phyloP scores from a whole-genome alignment of 225 moss, liverwort and hornwort genomes.

The Neckera pumila region DNA sequence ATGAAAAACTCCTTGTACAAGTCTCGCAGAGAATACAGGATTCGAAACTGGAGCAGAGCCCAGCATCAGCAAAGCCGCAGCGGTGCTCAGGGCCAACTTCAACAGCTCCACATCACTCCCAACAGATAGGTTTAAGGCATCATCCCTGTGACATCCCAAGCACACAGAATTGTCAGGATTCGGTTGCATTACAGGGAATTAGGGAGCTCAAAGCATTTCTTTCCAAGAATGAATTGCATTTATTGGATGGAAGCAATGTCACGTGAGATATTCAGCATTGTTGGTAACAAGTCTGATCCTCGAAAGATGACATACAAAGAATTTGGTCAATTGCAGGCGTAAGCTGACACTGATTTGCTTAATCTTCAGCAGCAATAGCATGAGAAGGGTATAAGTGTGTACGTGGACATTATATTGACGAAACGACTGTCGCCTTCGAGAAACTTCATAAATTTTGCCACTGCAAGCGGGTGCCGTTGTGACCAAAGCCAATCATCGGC shows the following conservation, averaged over 20 bases:
- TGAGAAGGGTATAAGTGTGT: not conserved
- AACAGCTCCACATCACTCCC: slow-evolving; percentile 39
- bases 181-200: not conserved
- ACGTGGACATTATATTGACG: slow-evolving; percentile 32
- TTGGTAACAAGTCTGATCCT: not conserved
- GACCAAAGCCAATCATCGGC: slow-evolving; percentile 59
- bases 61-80: slow-evolving; percentile 48
- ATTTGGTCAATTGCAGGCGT: not conserved
- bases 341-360: not conserved
- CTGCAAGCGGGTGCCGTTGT: slow-evolving; percentile 33
- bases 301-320: not conserved
- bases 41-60: slow-evolving; percentile 51
- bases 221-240: not conserved
- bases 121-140: slow-evolving; percentile 1
- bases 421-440: slow-evolving; percentile 41
- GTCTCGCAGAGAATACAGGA: slow-evolving; percentile 29
- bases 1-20: slow-evolving; percentile 19
- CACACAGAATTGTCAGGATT: not conserved
- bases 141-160: slow-evolving; percentile 17
- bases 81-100: slow-evolving; percentile 38
- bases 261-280: not conserved
- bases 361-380: not conserved
- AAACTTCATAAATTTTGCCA: slow-evolving; percentile 29
- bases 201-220: not conserved
- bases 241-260: not conserved